Evolutionary conservation across 768 basidiomycete species (phyloP), one percentile per base, ranked within the genome.

Genomic region (Glaciozyma martinii): DNA sequence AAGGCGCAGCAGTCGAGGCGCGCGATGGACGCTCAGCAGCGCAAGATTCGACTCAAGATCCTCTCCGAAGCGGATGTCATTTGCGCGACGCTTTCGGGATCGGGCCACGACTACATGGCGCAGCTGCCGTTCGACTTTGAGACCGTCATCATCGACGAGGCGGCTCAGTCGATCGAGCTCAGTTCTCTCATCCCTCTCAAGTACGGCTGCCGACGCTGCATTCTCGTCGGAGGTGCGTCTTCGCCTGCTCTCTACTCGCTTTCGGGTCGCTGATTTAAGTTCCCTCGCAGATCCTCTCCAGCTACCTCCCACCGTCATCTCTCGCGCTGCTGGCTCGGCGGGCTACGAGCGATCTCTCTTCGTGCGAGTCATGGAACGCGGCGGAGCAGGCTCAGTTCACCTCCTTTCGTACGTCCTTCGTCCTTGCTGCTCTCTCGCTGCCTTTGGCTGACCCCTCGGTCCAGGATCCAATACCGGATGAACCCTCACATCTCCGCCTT

Each of bases 401-500:
- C 80, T 99, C 1, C 78, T 99, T 54, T 94, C 89, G 92, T 89
- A 71, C 64, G 79, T 68, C 18, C 19, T 1, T 25, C 60, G 21
- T 52, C 13, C 13, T 25, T 49, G 2, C 29, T 33, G 27, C 47
- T 19, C 16, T 49, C 37, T 57, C 13, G 46, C 19, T 61, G 40
- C 59, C 43, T 25, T 33, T 61, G 29, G 18, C 65, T 50, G 42
- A 9, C 49, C 16, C 8, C 19, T 13, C 57, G 29, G 33, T 15
- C 16, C 64, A 97, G 94, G 71, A 98, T 99, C 49, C 95, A 99
- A 78, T 99, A 99, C 75, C 93, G 95, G 70, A 99, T 99, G 95
- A 93, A 99, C 74, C 94, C 94, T 2, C 86, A 89, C 59, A 97
- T 98, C 47, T 94, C 91, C 67, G 80, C 80, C 58, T 82, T 99